Base-by-base conservation (phyloP, 2,329 filamentous ascomycete species). In the Alternaria infectoria region DNA sequence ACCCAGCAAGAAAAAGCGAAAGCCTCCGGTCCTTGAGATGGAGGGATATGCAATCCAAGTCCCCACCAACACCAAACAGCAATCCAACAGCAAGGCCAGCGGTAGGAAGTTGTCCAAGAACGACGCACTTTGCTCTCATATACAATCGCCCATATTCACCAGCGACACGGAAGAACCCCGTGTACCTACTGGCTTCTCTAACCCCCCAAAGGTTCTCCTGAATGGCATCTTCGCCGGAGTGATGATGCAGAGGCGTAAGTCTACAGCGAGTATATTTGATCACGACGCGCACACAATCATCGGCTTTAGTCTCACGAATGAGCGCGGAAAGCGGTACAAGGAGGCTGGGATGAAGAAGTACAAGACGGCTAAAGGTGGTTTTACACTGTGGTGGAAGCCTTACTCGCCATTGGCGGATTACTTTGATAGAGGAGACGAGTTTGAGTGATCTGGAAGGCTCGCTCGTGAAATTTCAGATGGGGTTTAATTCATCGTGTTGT, bases 241-340 rank as follows among this genome's bases (percentile, higher is more conserved):
- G 5, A 6, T 17, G 36, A 40, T 17, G n/a, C 36, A 13, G 6
- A 36, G 30, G 13, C 13, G 36, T 17, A 40, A 17, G 0, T 17
- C 36, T 40, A 40, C 36, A 6, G 1, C 0, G 1, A 17, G 36
- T 2, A 11, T 40, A 11, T 40, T 40, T 17, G 36, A 40, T 17
- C 36, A 40, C 0, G 15, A 0, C 0, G 0, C 36, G 36, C 36
- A 40, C 0, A n/a, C 5, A 17, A 40, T 40, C 15, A 40, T 40
- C 5, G 36, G 36, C 36, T 40, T 40, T 3, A 36, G 32, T 0
- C 0, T n/a, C 1, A 1, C 8, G 15, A 0, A 36, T 1, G 4
- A 36, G 15, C 8, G 0, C 0, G 32, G 4, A 4, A 36, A 36
- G 2, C 7, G 4, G 4, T 36, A 36, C n/a, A 1, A 9, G 32